Percentiles rank a stretch among this genome's conserved stretches.
These are phyloP conservation scores for Colletotrichum ledebouriae DNA, from an alignment of 2,329 filamentous ascomycete genomes.

Conservation along the genomic window DNA sequence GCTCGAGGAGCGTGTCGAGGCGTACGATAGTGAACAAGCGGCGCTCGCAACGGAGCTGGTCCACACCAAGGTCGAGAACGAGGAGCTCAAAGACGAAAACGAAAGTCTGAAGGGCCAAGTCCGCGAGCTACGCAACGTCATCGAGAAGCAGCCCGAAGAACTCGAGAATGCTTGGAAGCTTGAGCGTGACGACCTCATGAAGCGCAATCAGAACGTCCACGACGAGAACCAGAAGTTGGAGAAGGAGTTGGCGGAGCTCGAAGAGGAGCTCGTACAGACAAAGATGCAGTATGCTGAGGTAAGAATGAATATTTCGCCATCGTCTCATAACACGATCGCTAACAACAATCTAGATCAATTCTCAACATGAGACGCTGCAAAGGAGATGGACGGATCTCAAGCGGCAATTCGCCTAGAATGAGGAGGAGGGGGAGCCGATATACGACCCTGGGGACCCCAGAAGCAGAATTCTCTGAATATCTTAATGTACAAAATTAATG, in stretches of 20 bases:
- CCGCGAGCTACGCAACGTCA: constrained; percentile 84
- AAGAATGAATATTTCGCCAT: constrained; percentile 55
- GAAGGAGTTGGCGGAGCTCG: constrained; percentile 91
- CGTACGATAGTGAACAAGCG: constrained; percentile 91
- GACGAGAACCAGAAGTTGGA: constrained; percentile 91
- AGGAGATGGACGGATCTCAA: constrained; percentile 84
- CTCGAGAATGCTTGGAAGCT: constrained; percentile 84
- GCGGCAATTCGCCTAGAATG: constrained; percentile 64
- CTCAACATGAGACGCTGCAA: constrained; percentile 77
- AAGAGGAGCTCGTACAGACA: constrained; percentile 90
- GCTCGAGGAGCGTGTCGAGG: constrained; percentile 89
- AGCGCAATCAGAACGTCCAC: constrained; percentile 91
- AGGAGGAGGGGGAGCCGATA: background rate
- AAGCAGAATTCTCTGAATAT: constrained; percentile 40
- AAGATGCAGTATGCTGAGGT: constrained; percentile 98
- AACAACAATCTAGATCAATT: constrained; percentile 69
- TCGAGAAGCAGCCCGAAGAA: constrained; percentile 90
- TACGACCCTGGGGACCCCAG: constrained; percentile 33
- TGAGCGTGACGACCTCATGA: constrained; percentile 93
- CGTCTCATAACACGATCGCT: background rate
- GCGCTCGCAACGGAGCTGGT: constrained; percentile 92
- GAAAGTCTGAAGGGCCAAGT: constrained; percentile 90
- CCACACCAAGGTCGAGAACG: constrained; percentile 92
- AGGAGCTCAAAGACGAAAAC: constrained; percentile 89
- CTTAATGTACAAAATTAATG: constrained; percentile 44